Base-by-base conservation (phyloP, 31 red algal species). In the Bonnemaisonia californica region DNA sequence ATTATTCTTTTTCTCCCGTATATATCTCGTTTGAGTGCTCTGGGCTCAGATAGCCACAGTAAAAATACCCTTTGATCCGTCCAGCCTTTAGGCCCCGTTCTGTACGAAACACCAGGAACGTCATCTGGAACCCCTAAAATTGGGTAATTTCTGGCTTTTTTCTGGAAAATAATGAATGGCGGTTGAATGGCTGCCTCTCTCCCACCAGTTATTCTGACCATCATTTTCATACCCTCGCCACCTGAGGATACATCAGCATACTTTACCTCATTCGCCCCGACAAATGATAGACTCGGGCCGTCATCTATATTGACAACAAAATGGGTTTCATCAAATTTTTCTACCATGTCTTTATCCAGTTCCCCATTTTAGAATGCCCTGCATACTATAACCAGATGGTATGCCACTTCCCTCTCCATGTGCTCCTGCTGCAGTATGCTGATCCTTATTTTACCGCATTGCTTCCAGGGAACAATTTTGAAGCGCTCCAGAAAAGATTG, bases 221-320 rank as follows among this genome's bases (percentile, higher is more conserved):
- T n/a, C n/a, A n/a, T n/a, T n/a, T n/a, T n/a, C n/a, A n/a, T n/a
- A n/a, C n/a, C n/a, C n/a, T n/a, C n/a, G n/a, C n/a, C 41, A 2
- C 72, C 47, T 2, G 41, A 57, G 12, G 32, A 7, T 1, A 76
- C 72, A 24, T 78, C 74, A 8, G 56, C 2, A 24, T 78, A 78
- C 54, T 78, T 78, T 0, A 78, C 74, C 23, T 78, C 56, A 54
- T 22, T n/a, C 30, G 38, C 57, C 22, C 54, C 74, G 23, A 19
- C 36, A 41, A 78, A 78, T 5, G 55, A 34, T 3, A 78, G 16
- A 8, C 35, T 62, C 26, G n/a, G 48, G 3, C 57, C 56, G 28
- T 78, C 62, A 57, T 78, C 56, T 1, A 78, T 4, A n/a, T 78
- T 78, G 2, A 78, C 3, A 51, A 16, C n/a, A 38, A 78, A 78